Conservation (phyloP, 2,329 filamentous ascomycete species). For the Epichloe uncinata region DNA sequence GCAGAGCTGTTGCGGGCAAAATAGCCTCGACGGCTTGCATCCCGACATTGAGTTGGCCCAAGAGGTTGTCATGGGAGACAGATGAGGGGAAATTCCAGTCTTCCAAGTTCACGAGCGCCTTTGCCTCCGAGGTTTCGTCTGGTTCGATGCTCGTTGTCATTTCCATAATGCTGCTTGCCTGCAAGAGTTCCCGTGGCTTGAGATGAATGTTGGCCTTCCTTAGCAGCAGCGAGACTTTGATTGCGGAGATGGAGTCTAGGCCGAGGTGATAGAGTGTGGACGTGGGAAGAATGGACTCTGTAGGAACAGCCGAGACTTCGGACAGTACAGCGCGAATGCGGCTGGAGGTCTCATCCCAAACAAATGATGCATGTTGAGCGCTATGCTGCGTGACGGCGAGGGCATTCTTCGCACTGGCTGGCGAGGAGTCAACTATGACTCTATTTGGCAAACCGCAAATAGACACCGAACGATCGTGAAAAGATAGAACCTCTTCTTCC, state of each 20-base stretch:
- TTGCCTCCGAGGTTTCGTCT: not conserved
- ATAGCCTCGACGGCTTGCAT: conserved; percentile 36
- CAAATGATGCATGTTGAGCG: not conserved
- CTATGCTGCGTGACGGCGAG: not conserved
- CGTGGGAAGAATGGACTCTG: conserved; percentile 41
- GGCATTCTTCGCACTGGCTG: not conserved
- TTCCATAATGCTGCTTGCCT: conserved; percentile 46
- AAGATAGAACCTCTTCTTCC: conserved; percentile 38
- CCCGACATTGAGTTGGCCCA: conserved; percentile 27
- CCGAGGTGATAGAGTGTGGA: conserved; percentile 72
- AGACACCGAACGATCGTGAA: conserved; percentile 37
- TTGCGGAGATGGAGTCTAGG: conserved; percentile 82
- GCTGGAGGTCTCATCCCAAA: conserved; percentile 23
- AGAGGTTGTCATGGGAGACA: conserved; percentile 25
- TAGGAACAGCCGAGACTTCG: conserved; percentile 46
- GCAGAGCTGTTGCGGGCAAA: conserved; percentile 62
- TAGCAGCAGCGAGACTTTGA: conserved; percentile 65
- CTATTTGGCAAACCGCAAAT: conserved; percentile 47
- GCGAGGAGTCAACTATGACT: not conserved
- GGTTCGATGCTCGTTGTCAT: conserved; percentile 35
- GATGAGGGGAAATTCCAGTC: conserved; percentile 19
- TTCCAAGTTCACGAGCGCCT: not conserved
- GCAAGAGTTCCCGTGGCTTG: conserved; percentile 58
- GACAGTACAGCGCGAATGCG: conserved; percentile 35
- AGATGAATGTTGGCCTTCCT: conserved; percentile 49